Conservation (phyloP, 768 basidiomycete genomes). For the Suillus subalutaceus region DNA sequence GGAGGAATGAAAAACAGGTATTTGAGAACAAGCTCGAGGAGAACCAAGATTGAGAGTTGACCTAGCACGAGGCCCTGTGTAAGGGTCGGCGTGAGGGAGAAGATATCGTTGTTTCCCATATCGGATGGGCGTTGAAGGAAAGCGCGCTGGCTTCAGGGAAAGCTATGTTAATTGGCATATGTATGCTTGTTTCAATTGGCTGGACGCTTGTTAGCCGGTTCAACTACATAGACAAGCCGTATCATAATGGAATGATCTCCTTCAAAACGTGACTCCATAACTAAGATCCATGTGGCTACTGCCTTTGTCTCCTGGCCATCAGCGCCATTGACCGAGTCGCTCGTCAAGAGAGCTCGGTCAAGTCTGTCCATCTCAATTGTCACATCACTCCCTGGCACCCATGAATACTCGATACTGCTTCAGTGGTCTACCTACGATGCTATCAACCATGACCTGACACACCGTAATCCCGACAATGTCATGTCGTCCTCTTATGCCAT, state of each 20-base stretch:
- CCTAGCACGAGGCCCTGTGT: slow-evolving; percentile 94
- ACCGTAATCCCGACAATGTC: slow-evolving; percentile 47
- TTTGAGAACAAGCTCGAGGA: slow-evolving; percentile 81
- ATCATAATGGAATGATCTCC: not conserved
- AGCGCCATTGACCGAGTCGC: slow-evolving; percentile 54
- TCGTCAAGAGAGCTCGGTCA: slow-evolving; percentile 47
- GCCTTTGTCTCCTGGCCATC: slow-evolving; percentile 56
- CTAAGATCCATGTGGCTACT: not conserved
- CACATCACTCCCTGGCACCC: slow-evolving; percentile 25
- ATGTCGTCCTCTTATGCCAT: slow-evolving; percentile 86
- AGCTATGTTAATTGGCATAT: not conserved
- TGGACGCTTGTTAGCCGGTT: not conserved
- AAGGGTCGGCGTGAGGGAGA: slow-evolving; percentile 85
- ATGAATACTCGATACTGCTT: slow-evolving; percentile 39
- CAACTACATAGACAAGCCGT: not conserved
- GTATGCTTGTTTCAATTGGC: not conserved
- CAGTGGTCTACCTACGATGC: slow-evolving; percentile 94
- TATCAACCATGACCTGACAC: slow-evolving; percentile 76
- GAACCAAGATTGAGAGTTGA: slow-evolving; percentile 82
- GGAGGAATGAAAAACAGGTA: slow-evolving; percentile 93
- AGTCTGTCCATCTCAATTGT: slow-evolving; percentile 34
- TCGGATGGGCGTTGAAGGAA: slow-evolving; percentile 5
- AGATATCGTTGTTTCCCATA: slow-evolving; percentile 55
- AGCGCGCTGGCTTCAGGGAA: not conserved
- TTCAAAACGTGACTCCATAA: not conserved